Evolutionary conservation across 169 alveolate genomes (phyloP).

Genomic region (Cryptosporidium xiaoi): DNA sequence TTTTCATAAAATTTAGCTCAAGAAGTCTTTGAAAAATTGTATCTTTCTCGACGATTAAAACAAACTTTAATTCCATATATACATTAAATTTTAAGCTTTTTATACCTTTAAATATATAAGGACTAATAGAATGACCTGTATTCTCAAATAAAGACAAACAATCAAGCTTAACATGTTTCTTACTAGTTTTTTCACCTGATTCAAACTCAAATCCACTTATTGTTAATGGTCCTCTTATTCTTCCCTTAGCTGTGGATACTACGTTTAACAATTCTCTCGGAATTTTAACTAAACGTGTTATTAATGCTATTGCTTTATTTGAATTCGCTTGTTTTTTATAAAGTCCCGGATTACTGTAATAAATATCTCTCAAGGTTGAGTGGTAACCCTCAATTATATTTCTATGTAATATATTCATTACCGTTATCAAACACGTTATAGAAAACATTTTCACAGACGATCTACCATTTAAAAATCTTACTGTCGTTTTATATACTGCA

Average conservation of each 20-base stretch:
- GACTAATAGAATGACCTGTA: constrained; percentile 73
- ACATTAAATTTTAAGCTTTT: constrained; percentile 23
- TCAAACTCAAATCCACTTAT: constrained; percentile 43
- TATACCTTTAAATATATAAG: constrained; percentile 41
- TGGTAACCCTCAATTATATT: constrained; percentile 52
- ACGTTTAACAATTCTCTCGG: constrained; percentile 67
- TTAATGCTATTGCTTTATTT: constrained; percentile 39
- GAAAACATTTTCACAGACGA: not conserved
- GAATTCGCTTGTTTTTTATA: constrained; percentile 50
- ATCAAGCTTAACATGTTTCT: constrained; percentile 29
- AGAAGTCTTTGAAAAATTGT: constrained; percentile 55
- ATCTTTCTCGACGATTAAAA: constrained; percentile 62
- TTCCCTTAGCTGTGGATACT: constrained; percentile 66
- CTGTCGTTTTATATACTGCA: not conserved
- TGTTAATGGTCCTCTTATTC: constrained; percentile 55
- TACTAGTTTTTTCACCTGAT: not conserved
- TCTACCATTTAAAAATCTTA: not conserved
- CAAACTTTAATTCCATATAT: constrained; percentile 37
- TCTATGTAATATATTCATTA: constrained; percentile 58
- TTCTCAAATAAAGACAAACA: constrained; percentile 56
- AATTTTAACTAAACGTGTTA: constrained; percentile 31
- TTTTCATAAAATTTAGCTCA: constrained; percentile 24
- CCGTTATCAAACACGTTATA: constrained; percentile 18
- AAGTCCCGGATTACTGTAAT: constrained; percentile 39
- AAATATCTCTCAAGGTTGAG: constrained; percentile 59